Evolutionary conservation across 352 stramenopile species (phyloP).

Genomic region (Blastocystis sp.): DNA sequence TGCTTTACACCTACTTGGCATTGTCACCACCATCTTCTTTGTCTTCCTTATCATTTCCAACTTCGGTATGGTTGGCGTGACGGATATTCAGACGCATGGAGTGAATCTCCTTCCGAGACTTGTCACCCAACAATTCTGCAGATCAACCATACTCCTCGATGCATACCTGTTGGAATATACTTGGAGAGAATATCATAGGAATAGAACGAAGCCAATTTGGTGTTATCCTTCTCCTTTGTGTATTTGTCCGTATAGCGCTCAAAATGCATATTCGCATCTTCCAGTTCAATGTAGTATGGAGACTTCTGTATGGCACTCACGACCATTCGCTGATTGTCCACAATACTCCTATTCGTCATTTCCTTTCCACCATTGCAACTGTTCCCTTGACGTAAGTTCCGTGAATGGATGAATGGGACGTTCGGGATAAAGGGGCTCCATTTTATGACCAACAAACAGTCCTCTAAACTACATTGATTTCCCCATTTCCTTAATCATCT

Average conservation of each 20-base stretch:
- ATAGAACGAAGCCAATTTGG: conserved; percentile 20
- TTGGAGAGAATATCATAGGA: conserved; percentile 39
- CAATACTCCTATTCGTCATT: neutral
- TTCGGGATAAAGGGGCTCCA: neutral
- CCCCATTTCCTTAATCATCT: conserved; percentile 2
- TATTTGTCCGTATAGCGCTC: conserved; percentile 47
- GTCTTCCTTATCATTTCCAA: neutral
- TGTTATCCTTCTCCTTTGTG: conserved; percentile 18
- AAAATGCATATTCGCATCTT: conserved; percentile 11
- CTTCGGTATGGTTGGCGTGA: neutral
- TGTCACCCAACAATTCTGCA: conserved; percentile 33
- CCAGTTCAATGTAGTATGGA: conserved; percentile 25
- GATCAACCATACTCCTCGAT: neutral
- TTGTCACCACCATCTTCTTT: conserved; percentile 1
- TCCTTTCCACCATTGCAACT: neutral
- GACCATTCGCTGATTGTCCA: neutral
- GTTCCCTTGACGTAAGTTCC: neutral
- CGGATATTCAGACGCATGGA: neutral
- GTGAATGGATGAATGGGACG: neutral
- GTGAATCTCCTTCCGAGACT: neutral
- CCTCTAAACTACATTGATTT: neutral
- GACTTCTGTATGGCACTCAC: conserved; percentile 21
- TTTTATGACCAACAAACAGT: conserved; percentile 21
- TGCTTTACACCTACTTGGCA: neutral
- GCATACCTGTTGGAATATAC: conserved; percentile 34